phyloP scores from a whole-genome alignment of 495 filamentous ascomycete genomes.

The Neurospora sp. region DNA sequence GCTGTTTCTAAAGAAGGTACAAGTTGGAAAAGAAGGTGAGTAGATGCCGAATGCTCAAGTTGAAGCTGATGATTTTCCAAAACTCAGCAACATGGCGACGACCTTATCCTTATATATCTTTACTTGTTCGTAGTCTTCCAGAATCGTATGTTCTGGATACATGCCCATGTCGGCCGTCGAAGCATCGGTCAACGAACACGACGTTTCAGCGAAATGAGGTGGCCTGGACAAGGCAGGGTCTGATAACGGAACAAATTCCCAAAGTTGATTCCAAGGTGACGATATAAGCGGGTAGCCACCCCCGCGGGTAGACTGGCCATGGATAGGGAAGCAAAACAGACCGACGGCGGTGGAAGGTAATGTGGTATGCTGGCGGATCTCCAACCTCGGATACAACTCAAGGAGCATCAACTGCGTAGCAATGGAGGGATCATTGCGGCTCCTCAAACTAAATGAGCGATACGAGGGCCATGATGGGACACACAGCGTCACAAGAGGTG shows the following conservation, averaged over 20 bases:
- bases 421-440: neutral
- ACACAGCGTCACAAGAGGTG: neutral
- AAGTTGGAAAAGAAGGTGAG: constrained; percentile 12
- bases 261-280: neutral
- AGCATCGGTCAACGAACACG: neutral
- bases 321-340: neutral
- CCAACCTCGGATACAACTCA: neutral
- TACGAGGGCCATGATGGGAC: neutral
- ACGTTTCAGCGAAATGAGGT: constrained; percentile 15
- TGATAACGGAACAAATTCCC: neutral
- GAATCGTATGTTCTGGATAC: neutral
- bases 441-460: neutral
- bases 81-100: constrained; percentile 4
- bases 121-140: neutral
- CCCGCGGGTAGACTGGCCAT: neutral
- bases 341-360: neutral
- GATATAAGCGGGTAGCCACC: neutral
- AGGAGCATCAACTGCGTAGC: neutral
- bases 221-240: neutral
- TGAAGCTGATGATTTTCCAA: neutral
- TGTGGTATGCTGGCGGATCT: neutral
- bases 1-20: constrained; percentile 10
- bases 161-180: neutral
- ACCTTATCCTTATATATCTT: neutral
- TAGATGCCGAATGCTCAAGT: constrained; percentile 9